Conservation (phyloP, 208 protist species). For the Leishmania aethiopica region DNA sequence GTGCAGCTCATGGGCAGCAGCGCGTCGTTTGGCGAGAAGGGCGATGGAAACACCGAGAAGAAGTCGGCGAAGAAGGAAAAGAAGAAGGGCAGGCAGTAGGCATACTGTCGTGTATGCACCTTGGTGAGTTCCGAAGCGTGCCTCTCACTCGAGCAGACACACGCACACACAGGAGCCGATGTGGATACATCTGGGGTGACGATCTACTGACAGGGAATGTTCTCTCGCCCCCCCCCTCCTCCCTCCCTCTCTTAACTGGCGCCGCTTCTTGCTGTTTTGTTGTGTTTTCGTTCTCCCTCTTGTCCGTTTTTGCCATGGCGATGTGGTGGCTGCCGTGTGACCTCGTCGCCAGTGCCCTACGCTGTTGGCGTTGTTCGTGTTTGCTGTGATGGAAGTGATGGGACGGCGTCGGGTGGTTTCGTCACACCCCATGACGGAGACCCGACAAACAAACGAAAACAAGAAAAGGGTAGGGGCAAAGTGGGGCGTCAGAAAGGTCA, state of each 20-base stretch:
- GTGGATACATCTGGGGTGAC: background rate
- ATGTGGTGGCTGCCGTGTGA: background rate
- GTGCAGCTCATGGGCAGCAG: constrained; percentile 53
- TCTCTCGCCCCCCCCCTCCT: background rate
- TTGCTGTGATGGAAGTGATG: background rate
- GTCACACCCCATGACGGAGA: background rate
- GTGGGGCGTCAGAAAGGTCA: background rate
- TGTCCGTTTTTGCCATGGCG: background rate
- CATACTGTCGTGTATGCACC: background rate
- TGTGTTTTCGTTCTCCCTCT: background rate
- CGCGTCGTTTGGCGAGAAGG: constrained; percentile 10
- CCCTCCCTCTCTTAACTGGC: background rate
- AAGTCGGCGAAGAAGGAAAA: constrained; percentile 83
- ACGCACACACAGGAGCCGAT: background rate
- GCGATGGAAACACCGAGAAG: constrained; percentile 33
- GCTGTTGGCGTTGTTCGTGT: background rate
- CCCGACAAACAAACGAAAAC: too few species aligned
- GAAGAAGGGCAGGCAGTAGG: constrained; percentile 43
- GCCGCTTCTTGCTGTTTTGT: background rate
- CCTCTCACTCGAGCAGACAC: background rate
- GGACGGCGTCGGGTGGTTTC: background rate
- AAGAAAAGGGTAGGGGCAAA: background rate
- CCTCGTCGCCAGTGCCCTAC: background rate
- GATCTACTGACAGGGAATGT: background rate
- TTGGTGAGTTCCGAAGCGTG: background rate